These are phyloP conservation scores for Tubosaeta sp. DNA, from an alignment of 768 basidiomycete genomes.

Conservation along the genomic window DNA sequence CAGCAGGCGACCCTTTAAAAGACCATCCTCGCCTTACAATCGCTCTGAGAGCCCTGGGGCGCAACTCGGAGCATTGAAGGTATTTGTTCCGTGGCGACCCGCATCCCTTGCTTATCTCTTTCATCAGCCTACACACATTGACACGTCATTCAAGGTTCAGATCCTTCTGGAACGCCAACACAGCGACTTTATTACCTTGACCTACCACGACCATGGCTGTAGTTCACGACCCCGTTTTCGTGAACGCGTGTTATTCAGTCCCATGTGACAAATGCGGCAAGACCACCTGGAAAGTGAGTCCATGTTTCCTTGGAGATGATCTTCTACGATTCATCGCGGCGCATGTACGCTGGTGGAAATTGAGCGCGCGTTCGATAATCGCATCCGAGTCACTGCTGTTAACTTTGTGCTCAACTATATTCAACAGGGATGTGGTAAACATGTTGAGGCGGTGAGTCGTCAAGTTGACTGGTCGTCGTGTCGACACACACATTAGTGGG, in stretches of 20 bases:
- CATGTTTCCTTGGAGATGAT: constrained; percentile 26
- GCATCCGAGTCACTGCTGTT: no score
- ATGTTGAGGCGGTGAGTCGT: constrained; percentile 57
- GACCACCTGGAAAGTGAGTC: constrained; percentile 64
- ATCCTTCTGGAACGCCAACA: constrained; percentile 10
- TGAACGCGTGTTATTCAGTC: constrained; percentile 52
- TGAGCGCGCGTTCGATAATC: constrained; percentile 11
- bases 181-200: constrained; percentile 33
- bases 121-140: constrained; percentile 7
- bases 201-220: constrained; percentile 26
- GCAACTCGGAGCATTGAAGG: no score
- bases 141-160: constrained; percentile 20
- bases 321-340: constrained; percentile 18
- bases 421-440: constrained; percentile 64
- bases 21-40: neutral
- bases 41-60: neutral
- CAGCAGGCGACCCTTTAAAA: constrained; percentile 3
- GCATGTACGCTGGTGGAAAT: constrained; percentile 15
- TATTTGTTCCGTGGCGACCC: constrained; percentile 10
- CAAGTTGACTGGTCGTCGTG: constrained; percentile 8
- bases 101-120: neutral
- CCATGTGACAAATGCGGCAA: constrained; percentile 62
- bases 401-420: constrained; percentile 5
- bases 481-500: neutral
- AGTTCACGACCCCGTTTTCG: constrained; percentile 31